These are phyloP conservation scores for Rutstroemia sp. DNA, from an alignment of 2,329 filamentous ascomycete species.

Conservation along the genomic window DNA sequence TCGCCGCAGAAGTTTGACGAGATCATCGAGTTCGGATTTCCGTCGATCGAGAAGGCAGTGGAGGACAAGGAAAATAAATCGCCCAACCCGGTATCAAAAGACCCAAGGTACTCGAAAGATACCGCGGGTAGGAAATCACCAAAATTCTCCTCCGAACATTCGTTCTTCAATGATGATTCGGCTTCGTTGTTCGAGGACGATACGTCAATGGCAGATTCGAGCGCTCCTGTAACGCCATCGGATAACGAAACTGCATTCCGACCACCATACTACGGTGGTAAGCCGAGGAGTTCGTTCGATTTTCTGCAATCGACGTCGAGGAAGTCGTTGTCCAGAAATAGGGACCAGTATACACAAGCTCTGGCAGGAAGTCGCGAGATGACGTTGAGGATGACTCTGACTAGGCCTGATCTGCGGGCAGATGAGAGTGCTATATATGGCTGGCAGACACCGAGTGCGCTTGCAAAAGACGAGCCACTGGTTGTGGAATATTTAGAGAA, in stretches of 20 bases:
- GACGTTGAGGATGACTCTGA: slow-evolving; percentile 94
- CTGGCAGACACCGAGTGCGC: slow-evolving; percentile 45
- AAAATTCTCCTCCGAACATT: slow-evolving; percentile 44
- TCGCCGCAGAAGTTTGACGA: slow-evolving; percentile 95
- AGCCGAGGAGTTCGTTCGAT: slow-evolving; percentile 33
- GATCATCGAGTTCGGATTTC: slow-evolving; percentile 88
- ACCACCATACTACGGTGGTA: slow-evolving; percentile 21
- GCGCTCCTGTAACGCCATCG: slow-evolving; percentile 38
- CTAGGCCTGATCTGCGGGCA: slow-evolving; percentile 75
- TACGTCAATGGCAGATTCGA: slow-evolving; percentile 47
- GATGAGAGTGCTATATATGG: slow-evolving; percentile 66
- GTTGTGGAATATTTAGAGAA: slow-evolving; percentile 48
- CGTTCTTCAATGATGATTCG: slow-evolving; percentile 51
- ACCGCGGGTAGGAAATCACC: slow-evolving; percentile 24
- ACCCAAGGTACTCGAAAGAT: slow-evolving; percentile 12
- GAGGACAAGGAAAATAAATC: slow-evolving; percentile 30
- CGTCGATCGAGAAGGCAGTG: slow-evolving; percentile 45
- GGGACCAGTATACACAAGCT: slow-evolving; percentile 39
- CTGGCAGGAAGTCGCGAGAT: slow-evolving; percentile 68
- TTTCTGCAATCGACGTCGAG: slow-evolving; percentile 27
- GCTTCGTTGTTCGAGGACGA: slow-evolving; percentile 50
- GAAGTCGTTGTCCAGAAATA: slow-evolving; percentile 23
- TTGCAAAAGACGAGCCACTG: slow-evolving; percentile 40
- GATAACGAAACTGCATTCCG: slow-evolving; percentile 24
- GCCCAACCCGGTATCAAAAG: slow-evolving; percentile 16